Base-by-base conservation (phyloP, 1,284 basidiomycete species). In the Puccinia hordei region DNA sequence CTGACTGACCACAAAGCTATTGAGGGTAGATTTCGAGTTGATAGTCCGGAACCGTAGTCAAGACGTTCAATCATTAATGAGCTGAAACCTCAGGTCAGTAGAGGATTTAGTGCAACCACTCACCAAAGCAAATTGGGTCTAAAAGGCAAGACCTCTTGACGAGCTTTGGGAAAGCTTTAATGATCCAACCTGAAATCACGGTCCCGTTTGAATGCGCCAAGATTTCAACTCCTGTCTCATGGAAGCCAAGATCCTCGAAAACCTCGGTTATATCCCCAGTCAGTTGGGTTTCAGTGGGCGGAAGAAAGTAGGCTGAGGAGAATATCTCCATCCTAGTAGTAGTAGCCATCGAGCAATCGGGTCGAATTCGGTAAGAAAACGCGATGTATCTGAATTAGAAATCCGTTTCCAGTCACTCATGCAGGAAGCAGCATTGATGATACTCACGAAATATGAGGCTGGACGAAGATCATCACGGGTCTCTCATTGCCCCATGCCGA, bases 61-160 rank as follows among this genome's bases (percentile, higher is more conserved):
- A 66, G 17, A n/a, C 10, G 24, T 15, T 4, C 38, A 46, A 75
- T 30, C 55, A 27, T 30, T 13, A 35, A 44, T 68, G 15, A 46
- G 1, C 19, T 49, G 10, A 22, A 12, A 24, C 55, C n/a, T 27
- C 12, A 13, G 12, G 24, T 57, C 55, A 57, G 5, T 57, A 6
- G 51, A 46, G 24, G 55, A 3, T 57, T 27, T 17, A 51, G 13
- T n/a, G 24, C n/a, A n/a, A 55, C 24, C 82, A 83, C 84, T 82
- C 22, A 84, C 81, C 13, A 83, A 76, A 75, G 82, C 82, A 73
- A 84, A 82, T 75, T 83, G 83, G 57, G 82, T 83, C 41, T 57
- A 61, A 13, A 81, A 80, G 44, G 30, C 78, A 80, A 55, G 38
- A 63, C 35, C 69, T 72, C 46, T 80, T 80, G 19, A 80, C 44